Base-by-base conservation (phyloP, 2,329 filamentous ascomycete genomes). In the Zymoseptoria crescenta region DNA sequence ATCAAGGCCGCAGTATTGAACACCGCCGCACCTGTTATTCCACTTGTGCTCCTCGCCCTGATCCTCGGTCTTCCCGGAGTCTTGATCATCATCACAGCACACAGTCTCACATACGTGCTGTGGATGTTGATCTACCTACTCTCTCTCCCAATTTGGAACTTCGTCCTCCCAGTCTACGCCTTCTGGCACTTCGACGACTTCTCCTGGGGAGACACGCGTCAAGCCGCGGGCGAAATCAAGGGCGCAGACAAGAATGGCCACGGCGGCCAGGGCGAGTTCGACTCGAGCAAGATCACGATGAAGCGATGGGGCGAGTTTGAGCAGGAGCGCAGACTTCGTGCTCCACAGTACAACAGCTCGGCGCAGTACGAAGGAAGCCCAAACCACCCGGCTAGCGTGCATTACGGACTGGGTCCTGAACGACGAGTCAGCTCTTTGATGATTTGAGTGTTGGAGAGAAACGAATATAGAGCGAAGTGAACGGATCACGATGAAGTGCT, bases 121-220 rank as follows among this genome's bases (percentile, higher is more conserved):
- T 99, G 94, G 94, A 97, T 99, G 94, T 73, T 94, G 50, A 94
- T 97, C 74, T 99, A 99, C 74, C 84, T 99, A 19, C 56, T 92
- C 52, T 96, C 94, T 0, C 84, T 99, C 1, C 95, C 95, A 0
- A 83, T 99, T 59, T 99, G 94, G 94, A 99, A 99, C 76, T 96
- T 99, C 73, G 81, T 99, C 45, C 85, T 99, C 8, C 94, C 94
- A 0, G 84, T 85, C 7, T 99, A 99, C 73, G 88, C 94, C 2
- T 99, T 93, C 80, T 99, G 94, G 94, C 97, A 99, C 78, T 99
- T 99, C 73, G 94, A 99, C 74, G 94, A 99, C 79, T 99, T 99
- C 80, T 96, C 89, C 59, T 99, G 94, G 94, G 94, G 94, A 70
- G 95, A 99, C 64, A 99, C 94, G 57, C 86, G 94, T 62, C 96